Percentiles rank a stretch among this genome's conserved stretches.
Conservation (phyloP, 2,329 filamentous ascomycete species). For the Reticulascus tulasneorum region DNA sequence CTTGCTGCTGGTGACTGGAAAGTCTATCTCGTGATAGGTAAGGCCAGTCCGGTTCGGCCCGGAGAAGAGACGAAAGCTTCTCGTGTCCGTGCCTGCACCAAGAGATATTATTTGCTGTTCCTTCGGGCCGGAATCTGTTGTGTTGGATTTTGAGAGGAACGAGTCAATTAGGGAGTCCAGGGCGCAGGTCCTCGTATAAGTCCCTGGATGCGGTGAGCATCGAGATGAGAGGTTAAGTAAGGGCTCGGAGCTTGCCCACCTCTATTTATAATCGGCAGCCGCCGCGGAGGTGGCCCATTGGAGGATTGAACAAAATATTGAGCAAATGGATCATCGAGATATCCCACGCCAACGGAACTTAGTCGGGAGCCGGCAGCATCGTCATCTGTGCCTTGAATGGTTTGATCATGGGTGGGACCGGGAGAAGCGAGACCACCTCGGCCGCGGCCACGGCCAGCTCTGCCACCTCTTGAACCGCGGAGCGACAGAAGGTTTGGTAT, state of each 20-base stretch:
- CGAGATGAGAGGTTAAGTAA: too few relatives aligned
- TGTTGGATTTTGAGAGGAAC: slow-evolving; percentile 54
- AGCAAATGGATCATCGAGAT: slow-evolving; percentile 79
- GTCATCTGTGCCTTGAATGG: slow-evolving; percentile 84
- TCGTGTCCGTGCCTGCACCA: slow-evolving; percentile 90
- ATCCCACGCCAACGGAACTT: slow-evolving; percentile 82
- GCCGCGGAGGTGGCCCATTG: slow-evolving; percentile 49
- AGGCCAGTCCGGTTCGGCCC: slow-evolving; percentile 38
- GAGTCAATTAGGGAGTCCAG: slow-evolving; percentile 72
- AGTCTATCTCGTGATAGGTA: slow-evolving; percentile 91
- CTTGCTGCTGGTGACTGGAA: slow-evolving; percentile 64
- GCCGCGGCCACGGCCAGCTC: slow-evolving; percentile 30
- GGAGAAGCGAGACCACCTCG: slow-evolving; percentile 25
- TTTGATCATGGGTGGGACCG: slow-evolving; percentile 57
- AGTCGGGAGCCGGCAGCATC: slow-evolving; percentile 86
- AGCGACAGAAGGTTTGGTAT: slow-evolving; percentile 75
- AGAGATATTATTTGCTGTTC: slow-evolving; percentile 81
- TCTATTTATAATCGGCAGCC: slow-evolving; percentile 91
- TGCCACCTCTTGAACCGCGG: slow-evolving; percentile 40
- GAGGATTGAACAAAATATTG: slow-evolving; percentile 56
- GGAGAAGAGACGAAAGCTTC: slow-evolving; percentile 71
- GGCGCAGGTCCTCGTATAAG: slow-evolving; percentile 83
- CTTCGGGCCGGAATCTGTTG: slow-evolving; percentile 13
- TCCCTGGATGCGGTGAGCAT: slow-evolving; percentile 52
- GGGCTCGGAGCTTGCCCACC: slow-evolving; percentile 48